Evolutionary conservation across 2,329 filamentous ascomycete genomes (phyloP), one percentile per base, ranked within the genome.

Genomic region (Tolypocladium capitatum): DNA sequence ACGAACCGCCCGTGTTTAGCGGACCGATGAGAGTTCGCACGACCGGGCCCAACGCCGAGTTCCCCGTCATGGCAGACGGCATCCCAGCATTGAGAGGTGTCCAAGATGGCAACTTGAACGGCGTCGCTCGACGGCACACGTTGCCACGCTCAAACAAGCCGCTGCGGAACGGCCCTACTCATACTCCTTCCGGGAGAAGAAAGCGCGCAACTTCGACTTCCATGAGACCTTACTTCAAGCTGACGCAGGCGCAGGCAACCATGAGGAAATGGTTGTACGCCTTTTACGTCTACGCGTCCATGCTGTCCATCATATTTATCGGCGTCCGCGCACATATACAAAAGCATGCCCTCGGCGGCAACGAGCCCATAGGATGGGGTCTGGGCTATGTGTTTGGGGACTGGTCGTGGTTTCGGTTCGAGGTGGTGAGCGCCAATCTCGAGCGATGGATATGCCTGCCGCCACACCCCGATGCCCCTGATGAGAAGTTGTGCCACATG

Each of bases 311-410:
- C 31, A 78, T 94, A 46, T 65, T 95, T 4, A 65, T 80, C 3
- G 84, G 81, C 0, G 75, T 97, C 28, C 78, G 89, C 47, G 70
- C 72, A 2, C 84, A 87, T 55, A 79, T 97, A 45, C 68, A 75
- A 35, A 66, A 68, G 40, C 72, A 76, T 52, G 89, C 88, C 14
- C 71, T 98, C 1, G 60, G 74, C 32, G 80, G 79, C 16, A 69
- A 80, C 46, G 92, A 98, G 56, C 89, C 92, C 0, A 78, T 98
- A 41, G 87, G 91, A 2, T 98, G 92, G 92, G 90, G 88, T 0
- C 65, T 96, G 11, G 84, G 87, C 2, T 98, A 98, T 63, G 69
- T 96, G 3, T 78, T 97, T 51, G 90, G 91, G 13, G 85, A 94
- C 56, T 61, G 90, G 11, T 74, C 78, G 0, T 74, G 72, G 58